Base-by-base conservation (phyloP, 2,329 filamentous ascomycete genomes). In the Laburnicola sp. region DNA sequence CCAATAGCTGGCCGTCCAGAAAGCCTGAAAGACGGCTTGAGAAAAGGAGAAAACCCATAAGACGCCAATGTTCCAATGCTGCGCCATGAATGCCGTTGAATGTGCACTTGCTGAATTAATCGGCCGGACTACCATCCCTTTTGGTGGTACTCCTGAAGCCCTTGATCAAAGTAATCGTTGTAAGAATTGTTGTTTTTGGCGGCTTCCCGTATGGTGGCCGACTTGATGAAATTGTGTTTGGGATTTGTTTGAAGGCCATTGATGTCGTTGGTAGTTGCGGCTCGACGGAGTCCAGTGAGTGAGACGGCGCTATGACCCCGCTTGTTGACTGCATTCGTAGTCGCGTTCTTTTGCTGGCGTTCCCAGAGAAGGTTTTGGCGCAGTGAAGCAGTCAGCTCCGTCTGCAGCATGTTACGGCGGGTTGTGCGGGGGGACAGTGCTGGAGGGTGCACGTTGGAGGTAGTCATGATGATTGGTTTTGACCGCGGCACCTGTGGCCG, bases 361-460 rank as follows among this genome's bases (percentile, higher is more conserved):
- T 99, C 94, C 89, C 91, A 96, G 11, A 97, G 82, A 11, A 99
- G 85, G 64, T 97, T 89, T 62, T 91, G 89, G 22, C 94, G 86
- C 3, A 99, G 85, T 22, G 91, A 96, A 71, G 96, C 91, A 2
- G 93, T 97, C 48, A 99, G 79, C 76, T 99, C 94, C 0, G 90
- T 95, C 6, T 90, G 88, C 50, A 99, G 82, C 94, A 99, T 99
- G 74, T 97, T 95, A 54, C 92, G 85, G 45, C 94, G 85, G 0
- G 92, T 97, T 0, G 93, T 97, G 51, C 91, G 85, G 3, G 94
- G 94, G 4, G 94, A 97, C 58, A 96, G 82, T 1, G 91, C 89
- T 26, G 86, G 84, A 48, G 89, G 87, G 58, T 88, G 84, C 4
- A 78, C 78, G 50, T 86, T 86, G n/a, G 82, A 82, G 21, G 87